Evolutionary conservation across 768 basidiomycete species (phyloP), one percentile per base, ranked within the genome.

Genomic region (Mycena metata): DNA sequence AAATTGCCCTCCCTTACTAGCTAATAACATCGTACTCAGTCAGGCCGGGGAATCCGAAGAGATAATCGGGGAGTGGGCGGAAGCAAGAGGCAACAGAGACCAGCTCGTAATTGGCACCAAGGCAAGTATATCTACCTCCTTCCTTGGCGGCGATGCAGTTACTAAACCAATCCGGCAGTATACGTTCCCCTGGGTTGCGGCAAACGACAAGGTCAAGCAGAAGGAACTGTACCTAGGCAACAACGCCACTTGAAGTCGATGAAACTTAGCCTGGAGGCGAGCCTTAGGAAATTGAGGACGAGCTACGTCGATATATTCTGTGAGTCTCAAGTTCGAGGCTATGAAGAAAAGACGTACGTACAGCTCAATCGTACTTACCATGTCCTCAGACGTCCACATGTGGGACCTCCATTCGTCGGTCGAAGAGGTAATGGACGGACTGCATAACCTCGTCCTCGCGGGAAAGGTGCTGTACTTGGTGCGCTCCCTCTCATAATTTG

Each of bases 281-380:
- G 66, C 35, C 54, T 68, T 6, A 42, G 19, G 30, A 90, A 89
- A 68, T 81, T 91, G 23, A 76, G 86, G 41, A 90, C 89, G 0
- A 79, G 83, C 23, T 91, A 86, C 71, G 82, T 89, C 70, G 88
- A 89, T 69, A 81, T 89, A 49, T 73, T 89, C 36, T 88, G 30
- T 30, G 30, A 30, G 30, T 30, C n/a, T n/a, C n/a, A n/a, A n/a
- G 30, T 30, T 30, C 30, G 30, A 6, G 6, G 6, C 30, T 6
- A 30, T 30, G 6, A 3, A 30, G 6, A 3, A 30, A 30, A 30
- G 30, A 6, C 30, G 6, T 30, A 6, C 30, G 6, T 30, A 6
- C 30, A 30, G 30, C 30, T 30, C 30, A 30, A 3, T 30, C 30
- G 30, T 30, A 30, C n/a, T n/a, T n/a, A n/a, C 30, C 30, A 30